These are phyloP conservation scores for Globisporangium takayamanum DNA, from an alignment of 352 stramenopile genomes.

Conservation along the genomic window DNA sequence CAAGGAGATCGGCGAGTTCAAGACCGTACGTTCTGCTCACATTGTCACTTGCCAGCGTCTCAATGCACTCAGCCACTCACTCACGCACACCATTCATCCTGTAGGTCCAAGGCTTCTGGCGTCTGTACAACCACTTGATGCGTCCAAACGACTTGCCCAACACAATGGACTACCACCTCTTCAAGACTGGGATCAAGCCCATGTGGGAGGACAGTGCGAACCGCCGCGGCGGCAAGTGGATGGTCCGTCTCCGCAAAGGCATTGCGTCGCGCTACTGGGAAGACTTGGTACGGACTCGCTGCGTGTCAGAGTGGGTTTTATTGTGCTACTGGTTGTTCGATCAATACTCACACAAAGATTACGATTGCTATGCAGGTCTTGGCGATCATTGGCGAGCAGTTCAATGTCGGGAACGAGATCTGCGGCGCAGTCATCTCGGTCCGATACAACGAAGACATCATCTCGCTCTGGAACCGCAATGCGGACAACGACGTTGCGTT, in stretches of 20 bases:
- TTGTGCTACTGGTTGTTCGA: neutral
- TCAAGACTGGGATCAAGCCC: conserved; percentile 92
- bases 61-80: neutral
- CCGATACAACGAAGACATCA: conserved; percentile 91
- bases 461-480: conserved; percentile 93
- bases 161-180: conserved; percentile 91
- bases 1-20: conserved; percentile 90
- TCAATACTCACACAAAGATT: neutral
- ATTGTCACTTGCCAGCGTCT: neutral
- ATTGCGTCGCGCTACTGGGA: conserved; percentile 90
- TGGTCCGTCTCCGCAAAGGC: conserved; percentile 90
- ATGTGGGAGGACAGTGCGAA: conserved; percentile 93
- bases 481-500: conserved; percentile 89
- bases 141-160: conserved; percentile 87
- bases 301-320: neutral
- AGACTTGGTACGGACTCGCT: conserved; percentile 52
- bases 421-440: conserved; percentile 89
- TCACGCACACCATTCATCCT: neutral
- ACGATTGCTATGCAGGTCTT: conserved; percentile 40
- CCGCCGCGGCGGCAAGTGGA: conserved; percentile 89
- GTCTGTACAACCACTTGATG: conserved; percentile 91
- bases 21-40: conserved; percentile 46
- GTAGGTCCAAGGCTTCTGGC: conserved; percentile 90
- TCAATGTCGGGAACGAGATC: conserved; percentile 92
- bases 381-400: conserved; percentile 92